Percentiles rank a stretch among this genome's conserved stretches.
Conservation (phyloP, 1,284 basidiomycete species). For the Volvariella volvacea region DNA sequence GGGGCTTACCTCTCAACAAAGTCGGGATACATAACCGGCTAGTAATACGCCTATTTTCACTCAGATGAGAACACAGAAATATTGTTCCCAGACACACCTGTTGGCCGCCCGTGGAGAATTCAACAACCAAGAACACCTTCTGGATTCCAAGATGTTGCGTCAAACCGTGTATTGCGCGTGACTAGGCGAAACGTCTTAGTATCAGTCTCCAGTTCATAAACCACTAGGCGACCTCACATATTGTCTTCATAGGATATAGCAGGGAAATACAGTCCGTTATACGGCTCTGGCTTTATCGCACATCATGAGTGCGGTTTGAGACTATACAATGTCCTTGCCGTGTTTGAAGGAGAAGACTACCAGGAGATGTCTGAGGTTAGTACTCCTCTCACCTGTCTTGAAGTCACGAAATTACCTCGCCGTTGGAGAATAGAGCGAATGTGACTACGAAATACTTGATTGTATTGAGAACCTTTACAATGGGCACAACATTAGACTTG, state of each 20-base stretch:
- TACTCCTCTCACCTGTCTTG: constrained; percentile 7
- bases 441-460: constrained; percentile 49
- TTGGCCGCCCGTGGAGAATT: constrained; percentile 61
- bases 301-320: too few relatives aligned
- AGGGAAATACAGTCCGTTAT: constrained; percentile 43
- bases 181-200: constrained; percentile 22
- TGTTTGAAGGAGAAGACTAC: constrained; percentile 61
- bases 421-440: constrained; percentile 51
- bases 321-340: constrained; percentile 35
- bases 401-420: constrained; percentile 36
- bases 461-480: constrained; percentile 30
- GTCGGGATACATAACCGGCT: constrained; percentile 55
- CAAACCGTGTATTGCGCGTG: constrained; percentile 50
- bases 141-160: constrained; percentile 41
- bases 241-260: constrained; percentile 51
- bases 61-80: constrained; percentile 3
- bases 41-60: constrained; percentile 46
- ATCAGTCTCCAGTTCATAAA: background rate
- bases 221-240: constrained; percentile 29
- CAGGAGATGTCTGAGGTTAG: constrained; percentile 11
- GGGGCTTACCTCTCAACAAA: constrained; percentile 39
- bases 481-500: constrained; percentile 3
- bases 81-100: constrained; percentile 25
- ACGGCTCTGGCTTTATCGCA: constrained; percentile 32
- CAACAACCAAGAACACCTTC: constrained; percentile 44